Percentiles rank a stretch among this genome's conserved stretches.
phyloP scores from a whole-genome alignment of 164 flowering plant genomes.

The Macadamia tetraphylla region DNA sequence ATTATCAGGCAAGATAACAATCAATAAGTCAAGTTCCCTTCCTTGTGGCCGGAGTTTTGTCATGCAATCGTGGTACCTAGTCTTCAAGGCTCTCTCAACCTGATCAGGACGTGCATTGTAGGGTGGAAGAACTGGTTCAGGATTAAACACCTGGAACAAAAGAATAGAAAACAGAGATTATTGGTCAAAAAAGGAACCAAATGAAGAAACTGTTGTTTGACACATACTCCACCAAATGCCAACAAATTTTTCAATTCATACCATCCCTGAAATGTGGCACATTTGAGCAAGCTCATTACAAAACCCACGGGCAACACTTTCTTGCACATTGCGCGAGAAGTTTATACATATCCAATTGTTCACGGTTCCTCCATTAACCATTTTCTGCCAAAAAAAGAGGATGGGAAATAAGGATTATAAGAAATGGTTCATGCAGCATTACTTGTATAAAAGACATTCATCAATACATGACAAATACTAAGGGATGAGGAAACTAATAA shows the following conservation, averaged over 20 bases:
- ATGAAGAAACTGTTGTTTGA: too few relatives aligned
- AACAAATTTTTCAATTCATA: conserved; percentile 15
- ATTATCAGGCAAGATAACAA: conserved; percentile 78
- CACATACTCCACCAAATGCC: too few relatives aligned
- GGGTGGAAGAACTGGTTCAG: conserved; percentile 56
- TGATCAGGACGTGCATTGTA: conserved; percentile 64
- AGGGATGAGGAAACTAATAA: too few relatives aligned
- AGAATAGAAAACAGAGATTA: background rate
- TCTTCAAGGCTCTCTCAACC: conserved; percentile 62
- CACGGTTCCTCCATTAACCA: conserved; percentile 86
- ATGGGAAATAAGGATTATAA: background rate
- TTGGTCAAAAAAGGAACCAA: too few relatives aligned
- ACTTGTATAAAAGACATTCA: background rate
- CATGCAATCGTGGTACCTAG: conserved; percentile 68
- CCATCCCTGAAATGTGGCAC: conserved; percentile 93
- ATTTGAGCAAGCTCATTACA: conserved; percentile 83
- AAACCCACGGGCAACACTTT: conserved; percentile 60
- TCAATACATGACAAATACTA: background rate
- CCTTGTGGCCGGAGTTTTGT: conserved; percentile 42
- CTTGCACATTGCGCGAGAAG: conserved; percentile 77
- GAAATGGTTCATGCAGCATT: too few relatives aligned
- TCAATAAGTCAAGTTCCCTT: conserved; percentile 66
- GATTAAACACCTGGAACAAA: conserved; percentile 39
- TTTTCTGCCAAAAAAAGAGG: conserved; percentile 22
- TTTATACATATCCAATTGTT: conserved; percentile 83